phyloP scores from a whole-genome alignment of 2,329 filamentous ascomycete species.

The Trichoderma harzianum region DNA sequence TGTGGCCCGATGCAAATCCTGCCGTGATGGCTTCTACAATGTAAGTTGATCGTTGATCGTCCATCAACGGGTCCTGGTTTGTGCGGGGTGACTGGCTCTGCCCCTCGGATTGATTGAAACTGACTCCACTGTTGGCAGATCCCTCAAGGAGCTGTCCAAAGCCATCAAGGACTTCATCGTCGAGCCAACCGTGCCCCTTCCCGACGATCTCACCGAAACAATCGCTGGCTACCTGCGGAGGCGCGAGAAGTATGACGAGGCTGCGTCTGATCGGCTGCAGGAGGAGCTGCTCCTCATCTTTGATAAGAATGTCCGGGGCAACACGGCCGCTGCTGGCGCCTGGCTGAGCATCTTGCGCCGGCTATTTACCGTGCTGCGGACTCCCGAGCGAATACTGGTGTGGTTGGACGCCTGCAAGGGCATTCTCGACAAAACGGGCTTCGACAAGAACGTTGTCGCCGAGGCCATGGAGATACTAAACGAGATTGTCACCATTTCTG shows the following conservation, averaged over 20 bases:
- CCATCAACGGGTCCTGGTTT: not conserved
- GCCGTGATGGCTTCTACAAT: constrained; percentile 28
- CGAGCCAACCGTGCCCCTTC: constrained; percentile 58
- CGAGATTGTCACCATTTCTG: constrained; percentile 61
- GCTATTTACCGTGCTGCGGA: constrained; percentile 61
- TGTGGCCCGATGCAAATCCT: not conserved
- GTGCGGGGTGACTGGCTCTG: not conserved
- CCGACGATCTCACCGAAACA: constrained; percentile 58
- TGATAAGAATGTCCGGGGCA: constrained; percentile 58
- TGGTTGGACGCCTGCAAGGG: constrained; percentile 63
- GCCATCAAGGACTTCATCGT: constrained; percentile 49
- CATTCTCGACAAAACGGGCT: constrained; percentile 47
- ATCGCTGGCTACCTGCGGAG: constrained; percentile 67
- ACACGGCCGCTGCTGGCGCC: constrained; percentile 55
- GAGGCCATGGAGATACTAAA: constrained; percentile 64
- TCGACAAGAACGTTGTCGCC: constrained; percentile 60
- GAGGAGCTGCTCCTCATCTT: constrained; percentile 69
- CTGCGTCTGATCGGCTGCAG: constrained; percentile 66
- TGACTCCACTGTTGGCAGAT: constrained; percentile 36
- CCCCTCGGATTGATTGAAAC: constrained; percentile 21
- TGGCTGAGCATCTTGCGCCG: constrained; percentile 66
- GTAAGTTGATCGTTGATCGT: constrained; percentile 25
- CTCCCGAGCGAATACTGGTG: constrained; percentile 58
- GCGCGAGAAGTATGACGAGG: constrained; percentile 64
- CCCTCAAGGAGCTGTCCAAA: constrained; percentile 60